A percentile compares a stretch with the other conserved stretches of the same genome.
Conservation (phyloP, 2,329 filamentous ascomycete genomes). For the Paramyrothecium sp. region DNA sequence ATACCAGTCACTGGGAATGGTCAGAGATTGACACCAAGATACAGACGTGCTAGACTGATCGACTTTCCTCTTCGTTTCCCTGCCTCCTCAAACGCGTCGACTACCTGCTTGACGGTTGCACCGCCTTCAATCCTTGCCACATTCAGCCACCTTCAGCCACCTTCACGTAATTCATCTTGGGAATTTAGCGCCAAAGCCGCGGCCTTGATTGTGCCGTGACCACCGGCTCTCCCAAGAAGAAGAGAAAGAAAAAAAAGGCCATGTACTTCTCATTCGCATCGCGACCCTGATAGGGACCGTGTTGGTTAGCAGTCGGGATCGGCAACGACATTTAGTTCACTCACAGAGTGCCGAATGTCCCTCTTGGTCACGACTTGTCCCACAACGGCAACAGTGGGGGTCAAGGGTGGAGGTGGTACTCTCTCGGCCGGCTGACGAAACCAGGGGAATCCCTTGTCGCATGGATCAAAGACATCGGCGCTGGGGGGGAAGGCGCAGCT, state of each 20-base stretch:
- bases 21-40: background rate
- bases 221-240: slow-evolving; percentile 43
- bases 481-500: background rate
- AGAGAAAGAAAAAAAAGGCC: slow-evolving; percentile 46
- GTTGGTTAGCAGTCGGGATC: background rate
- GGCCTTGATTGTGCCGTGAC: slow-evolving; percentile 41
- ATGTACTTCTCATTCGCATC: slow-evolving; percentile 39
- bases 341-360: slow-evolving; percentile 2
- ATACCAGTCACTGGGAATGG: slow-evolving; percentile 34
- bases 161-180: slow-evolving; percentile 33
- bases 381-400: slow-evolving; percentile 2
- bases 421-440: slow-evolving; percentile 2
- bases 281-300: background rate
- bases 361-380: slow-evolving; percentile 1
- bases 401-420: too few relatives aligned
- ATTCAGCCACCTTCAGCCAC: slow-evolving; percentile 32
- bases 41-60: background rate
- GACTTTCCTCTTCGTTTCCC: slow-evolving; percentile 39
- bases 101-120: slow-evolving; percentile 34
- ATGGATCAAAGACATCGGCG: background rate
- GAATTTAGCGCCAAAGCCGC: slow-evolving; percentile 40
- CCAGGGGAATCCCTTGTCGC: background rate
- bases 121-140: slow-evolving; percentile 42
- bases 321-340: background rate
- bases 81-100: slow-evolving; percentile 37